A percentile compares a stretch with the other conserved stretches of the same genome.
Evolutionary conservation across 1,284 basidiomycete species (phyloP).

Genomic region (Phellopilus nigrolimitatus): DNA sequence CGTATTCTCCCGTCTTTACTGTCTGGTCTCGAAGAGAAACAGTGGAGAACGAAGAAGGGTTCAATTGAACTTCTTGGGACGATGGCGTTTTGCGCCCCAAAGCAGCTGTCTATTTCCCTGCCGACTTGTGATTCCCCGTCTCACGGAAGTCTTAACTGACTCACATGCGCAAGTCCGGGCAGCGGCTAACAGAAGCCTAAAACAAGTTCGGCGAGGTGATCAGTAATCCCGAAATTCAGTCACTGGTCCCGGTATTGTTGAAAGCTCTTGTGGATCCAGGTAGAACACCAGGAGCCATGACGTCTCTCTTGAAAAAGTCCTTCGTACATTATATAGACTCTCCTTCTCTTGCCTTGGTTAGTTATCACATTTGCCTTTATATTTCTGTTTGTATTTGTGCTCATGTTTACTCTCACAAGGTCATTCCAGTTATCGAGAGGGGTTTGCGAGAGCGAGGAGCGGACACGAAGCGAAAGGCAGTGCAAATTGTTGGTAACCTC

Average conservation of each 20-base stretch:
- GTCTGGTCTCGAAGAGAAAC: slow-evolving; percentile 93
- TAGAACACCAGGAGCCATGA: slow-evolving; percentile 84
- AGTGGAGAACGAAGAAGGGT: slow-evolving; percentile 98
- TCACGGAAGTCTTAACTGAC: slow-evolving; percentile 94
- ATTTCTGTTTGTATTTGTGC: slow-evolving; percentile 2
- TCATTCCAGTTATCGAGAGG: slow-evolving; percentile 94
- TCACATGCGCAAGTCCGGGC: slow-evolving; percentile 95
- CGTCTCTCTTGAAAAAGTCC: slow-evolving; percentile 85
- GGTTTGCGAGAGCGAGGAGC: slow-evolving; percentile 91
- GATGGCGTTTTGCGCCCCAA: slow-evolving; percentile 98
- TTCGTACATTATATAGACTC: slow-evolving; percentile 99
- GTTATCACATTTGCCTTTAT: slow-evolving; percentile 25
- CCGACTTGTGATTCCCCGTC: slow-evolving; percentile 94
- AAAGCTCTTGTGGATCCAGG: slow-evolving; percentile 96
- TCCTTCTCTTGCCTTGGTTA: slow-evolving; percentile 91
- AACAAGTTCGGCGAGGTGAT: slow-evolving; percentile 98
- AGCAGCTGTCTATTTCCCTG: slow-evolving; percentile 90
- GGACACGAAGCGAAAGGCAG: slow-evolving; percentile 93
- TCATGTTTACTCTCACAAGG: slow-evolving; percentile 39
- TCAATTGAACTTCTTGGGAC: slow-evolving; percentile 97
- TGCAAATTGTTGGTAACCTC: slow-evolving; percentile 96
- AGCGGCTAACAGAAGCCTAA: slow-evolving; percentile 93
- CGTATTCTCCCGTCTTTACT: slow-evolving; percentile 89
- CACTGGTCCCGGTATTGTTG: slow-evolving; percentile 86
- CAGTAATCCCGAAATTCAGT: slow-evolving; percentile 92